phyloP scores from a whole-genome alignment of 495 filamentous ascomycete species.

The Oidiodendron maius region DNA sequence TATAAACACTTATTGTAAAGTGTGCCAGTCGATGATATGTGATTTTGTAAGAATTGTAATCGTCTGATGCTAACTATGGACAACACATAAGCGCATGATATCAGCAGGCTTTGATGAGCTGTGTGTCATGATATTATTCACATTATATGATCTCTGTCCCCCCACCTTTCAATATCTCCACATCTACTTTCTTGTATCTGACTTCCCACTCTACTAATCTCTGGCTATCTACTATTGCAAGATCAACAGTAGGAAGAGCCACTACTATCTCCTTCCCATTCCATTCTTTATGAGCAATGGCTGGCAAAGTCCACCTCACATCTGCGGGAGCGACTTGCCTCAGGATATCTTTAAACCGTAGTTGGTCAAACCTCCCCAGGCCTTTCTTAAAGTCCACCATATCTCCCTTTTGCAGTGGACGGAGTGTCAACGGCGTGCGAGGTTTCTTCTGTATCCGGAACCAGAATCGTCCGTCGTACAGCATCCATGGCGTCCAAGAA shows the following conservation, averaged over 20 bases:
- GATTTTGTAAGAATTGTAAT: too few relatives aligned
- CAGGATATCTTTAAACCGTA: constrained; percentile 21
- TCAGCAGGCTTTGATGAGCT: too few relatives aligned
- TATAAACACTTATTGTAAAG: too few relatives aligned
- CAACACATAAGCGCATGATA: too few relatives aligned
- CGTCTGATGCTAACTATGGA: too few relatives aligned
- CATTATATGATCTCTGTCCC: too few relatives aligned
- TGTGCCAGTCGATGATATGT: too few relatives aligned
- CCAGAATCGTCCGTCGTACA: constrained; percentile 88
- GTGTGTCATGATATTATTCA: too few relatives aligned
- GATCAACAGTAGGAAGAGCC: constrained; percentile 43
- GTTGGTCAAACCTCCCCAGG: not conserved
- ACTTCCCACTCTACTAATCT: constrained; percentile 38
- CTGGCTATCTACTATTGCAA: constrained; percentile 11
- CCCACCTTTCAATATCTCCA: constrained; percentile 15
- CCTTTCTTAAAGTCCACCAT: constrained; percentile 1
- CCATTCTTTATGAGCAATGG: constrained; percentile 2
- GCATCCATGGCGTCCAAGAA: constrained; percentile 36
- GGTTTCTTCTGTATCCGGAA: constrained; percentile 47
- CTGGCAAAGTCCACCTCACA: constrained; percentile 46
- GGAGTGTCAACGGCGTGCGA: constrained; percentile 33
- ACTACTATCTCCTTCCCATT: constrained; percentile 28
- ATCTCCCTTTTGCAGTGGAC: constrained; percentile 34
- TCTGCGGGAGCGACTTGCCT: constrained; percentile 41
- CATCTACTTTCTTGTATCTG: constrained; percentile 40